Conservation (phyloP, 345 rosid species). For the Clarkia xantiana region DNA sequence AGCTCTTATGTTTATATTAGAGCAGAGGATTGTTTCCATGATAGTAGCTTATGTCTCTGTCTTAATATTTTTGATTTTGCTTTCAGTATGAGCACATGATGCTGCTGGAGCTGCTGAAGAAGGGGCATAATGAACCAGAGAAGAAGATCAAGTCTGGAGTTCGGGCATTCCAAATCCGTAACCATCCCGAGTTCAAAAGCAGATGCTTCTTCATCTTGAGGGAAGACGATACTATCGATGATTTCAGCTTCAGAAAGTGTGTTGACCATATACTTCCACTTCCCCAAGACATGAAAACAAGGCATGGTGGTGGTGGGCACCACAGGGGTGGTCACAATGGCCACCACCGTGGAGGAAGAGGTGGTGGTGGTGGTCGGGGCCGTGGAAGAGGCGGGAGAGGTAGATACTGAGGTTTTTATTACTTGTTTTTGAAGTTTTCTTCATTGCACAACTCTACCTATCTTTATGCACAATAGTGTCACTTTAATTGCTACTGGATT, state of each 20-base stretch:
- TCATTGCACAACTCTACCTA: too few relatives aligned
- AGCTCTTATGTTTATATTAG: not conserved
- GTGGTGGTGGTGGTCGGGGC: conserved; percentile 33
- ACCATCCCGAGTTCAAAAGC: conserved; percentile 66
- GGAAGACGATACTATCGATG: conserved; percentile 57
- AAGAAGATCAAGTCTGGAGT: conserved; percentile 69
- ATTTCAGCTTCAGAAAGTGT: conserved; percentile 96
- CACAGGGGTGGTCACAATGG: conserved; percentile 28
- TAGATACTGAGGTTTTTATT: conserved; percentile 13
- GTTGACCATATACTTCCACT: conserved; percentile 74
- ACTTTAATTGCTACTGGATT: too few relatives aligned
- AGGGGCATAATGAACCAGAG: conserved; percentile 70
- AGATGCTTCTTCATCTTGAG: conserved; percentile 71
- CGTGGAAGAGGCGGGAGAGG: too few relatives aligned
- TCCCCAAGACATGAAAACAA: conserved; percentile 70
- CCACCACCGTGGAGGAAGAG: conserved; percentile 39
- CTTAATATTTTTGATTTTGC: not conserved
- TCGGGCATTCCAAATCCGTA: conserved; percentile 53
- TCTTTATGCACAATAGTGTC: too few relatives aligned
- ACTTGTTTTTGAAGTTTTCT: too few relatives aligned
- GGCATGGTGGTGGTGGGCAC: conserved; percentile 13
- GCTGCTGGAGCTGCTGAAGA: conserved; percentile 59
- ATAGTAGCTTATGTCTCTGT: not conserved
- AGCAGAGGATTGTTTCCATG: too few relatives aligned
- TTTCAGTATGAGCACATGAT: conserved; percentile 70